Evolutionary conservation across 2,329 filamentous ascomycete genomes (phyloP).

Genomic region (Pseudovirgaria hyperparasitica): DNA sequence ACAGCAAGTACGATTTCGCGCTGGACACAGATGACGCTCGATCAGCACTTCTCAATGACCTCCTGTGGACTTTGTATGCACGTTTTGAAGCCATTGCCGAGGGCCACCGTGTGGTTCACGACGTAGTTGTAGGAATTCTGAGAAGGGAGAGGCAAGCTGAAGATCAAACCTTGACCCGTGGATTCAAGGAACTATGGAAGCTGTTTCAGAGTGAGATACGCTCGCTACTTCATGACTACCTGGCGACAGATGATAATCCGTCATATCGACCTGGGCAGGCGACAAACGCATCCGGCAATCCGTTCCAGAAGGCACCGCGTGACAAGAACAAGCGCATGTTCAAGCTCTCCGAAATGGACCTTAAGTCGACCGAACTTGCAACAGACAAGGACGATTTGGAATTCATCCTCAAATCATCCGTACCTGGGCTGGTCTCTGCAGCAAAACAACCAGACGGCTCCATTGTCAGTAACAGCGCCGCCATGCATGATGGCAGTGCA

Average conservation of each 20-base stretch:
- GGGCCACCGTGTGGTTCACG: constrained; percentile 85
- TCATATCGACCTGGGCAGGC: constrained; percentile 42
- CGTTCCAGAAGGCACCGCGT: constrained; percentile 39
- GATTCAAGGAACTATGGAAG: constrained; percentile 96
- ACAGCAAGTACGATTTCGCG: constrained; percentile 44
- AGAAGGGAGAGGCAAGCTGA: constrained; percentile 54
- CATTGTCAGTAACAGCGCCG: constrained; percentile 25
- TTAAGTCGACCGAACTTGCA: constrained; percentile 64
- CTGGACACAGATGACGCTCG: constrained; percentile 60
- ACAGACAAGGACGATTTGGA: constrained; percentile 83
- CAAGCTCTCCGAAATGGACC: constrained; percentile 72
- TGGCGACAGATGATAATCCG: constrained; percentile 78
- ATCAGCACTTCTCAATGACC: constrained; percentile 76
- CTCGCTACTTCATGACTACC: constrained; percentile 86
- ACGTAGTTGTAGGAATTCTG: constrained; percentile 77
- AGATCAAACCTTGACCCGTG: constrained; percentile 57
- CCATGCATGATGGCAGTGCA: constrained; percentile 46
- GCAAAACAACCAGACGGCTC: constrained; percentile 38
- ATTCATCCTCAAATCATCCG: constrained; percentile 77
- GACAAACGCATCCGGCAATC: constrained; percentile 35
- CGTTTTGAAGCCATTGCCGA: constrained; percentile 97
- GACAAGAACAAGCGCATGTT: constrained; percentile 54
- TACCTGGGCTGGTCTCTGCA: constrained; percentile 78
- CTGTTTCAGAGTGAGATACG: constrained; percentile 95
- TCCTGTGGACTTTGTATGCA: constrained; percentile 83